phyloP scores from a whole-genome alignment of 495 filamentous ascomycete genomes.

The Xylaria scruposa region DNA sequence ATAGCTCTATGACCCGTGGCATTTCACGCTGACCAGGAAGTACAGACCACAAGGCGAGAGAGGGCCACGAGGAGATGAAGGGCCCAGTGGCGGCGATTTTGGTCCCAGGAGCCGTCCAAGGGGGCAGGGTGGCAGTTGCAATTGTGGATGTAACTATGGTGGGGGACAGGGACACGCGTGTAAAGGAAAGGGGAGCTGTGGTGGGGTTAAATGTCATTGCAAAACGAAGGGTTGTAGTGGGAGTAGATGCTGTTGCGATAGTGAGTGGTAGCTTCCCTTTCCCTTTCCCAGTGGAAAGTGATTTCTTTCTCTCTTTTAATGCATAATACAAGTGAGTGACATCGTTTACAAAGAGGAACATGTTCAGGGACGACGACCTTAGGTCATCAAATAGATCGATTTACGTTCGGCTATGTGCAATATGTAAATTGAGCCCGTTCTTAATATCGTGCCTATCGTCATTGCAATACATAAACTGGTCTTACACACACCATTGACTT shows the following conservation, averaged over 20 bases:
- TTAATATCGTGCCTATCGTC: neutral
- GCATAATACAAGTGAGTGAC: neutral
- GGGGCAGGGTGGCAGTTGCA: neutral
- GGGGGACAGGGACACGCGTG: neutral
- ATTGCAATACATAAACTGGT: neutral
- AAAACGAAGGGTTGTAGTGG: neutral
- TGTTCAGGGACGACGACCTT: neutral
- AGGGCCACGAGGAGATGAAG: conserved; percentile 5
- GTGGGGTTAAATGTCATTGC: neutral
- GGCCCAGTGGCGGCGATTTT: neutral
- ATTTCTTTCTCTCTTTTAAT: neutral
- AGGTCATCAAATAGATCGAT: neutral
- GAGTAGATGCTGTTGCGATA: conserved; percentile 6
- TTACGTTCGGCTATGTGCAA: no score
- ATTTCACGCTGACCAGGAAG: neutral
- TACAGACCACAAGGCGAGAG: conserved; percentile 11
- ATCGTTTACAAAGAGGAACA: neutral
- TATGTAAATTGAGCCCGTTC: neutral
- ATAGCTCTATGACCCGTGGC: neutral
- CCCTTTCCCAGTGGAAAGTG: neutral
- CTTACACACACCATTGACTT: neutral
- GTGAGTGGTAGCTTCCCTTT: neutral
- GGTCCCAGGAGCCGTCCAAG: neutral
- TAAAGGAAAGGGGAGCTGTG: neutral
- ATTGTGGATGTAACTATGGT: conserved; percentile 22